Conservation (phyloP, 805 yeast genomes). For the Kuraishia floccosa region DNA sequence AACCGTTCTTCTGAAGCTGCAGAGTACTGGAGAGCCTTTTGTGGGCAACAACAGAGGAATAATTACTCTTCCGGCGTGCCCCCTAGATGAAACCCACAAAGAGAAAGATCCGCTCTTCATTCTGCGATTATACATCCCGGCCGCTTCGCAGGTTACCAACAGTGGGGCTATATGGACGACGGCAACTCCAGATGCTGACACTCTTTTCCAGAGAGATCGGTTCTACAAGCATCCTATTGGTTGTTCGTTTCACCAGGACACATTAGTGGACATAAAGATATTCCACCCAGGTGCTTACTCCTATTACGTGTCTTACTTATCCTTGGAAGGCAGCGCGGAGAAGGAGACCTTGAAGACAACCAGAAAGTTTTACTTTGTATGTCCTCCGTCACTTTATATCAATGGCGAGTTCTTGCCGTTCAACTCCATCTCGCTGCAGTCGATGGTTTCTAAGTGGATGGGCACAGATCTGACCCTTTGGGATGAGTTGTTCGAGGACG, state of each 20-base stretch:
- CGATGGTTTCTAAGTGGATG: slow-evolving; percentile 87
- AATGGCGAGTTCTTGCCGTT: slow-evolving; percentile 50
- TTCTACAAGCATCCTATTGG: slow-evolving; percentile 40
- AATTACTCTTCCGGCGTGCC: slow-evolving; percentile 35
- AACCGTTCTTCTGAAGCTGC: slow-evolving; percentile 33
- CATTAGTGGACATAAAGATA: slow-evolving; percentile 47
- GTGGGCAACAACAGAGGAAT: slow-evolving; percentile 30
- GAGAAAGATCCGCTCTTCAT: slow-evolving; percentile 27
- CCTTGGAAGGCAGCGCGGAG: slow-evolving; percentile 17
- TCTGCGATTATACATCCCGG: slow-evolving; percentile 55
- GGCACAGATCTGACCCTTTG: slow-evolving; percentile 54
- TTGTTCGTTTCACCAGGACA: slow-evolving; percentile 55
- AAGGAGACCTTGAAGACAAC: slow-evolving; percentile 30
- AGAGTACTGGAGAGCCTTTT: slow-evolving; percentile 35
- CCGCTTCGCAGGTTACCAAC: slow-evolving; percentile 64
- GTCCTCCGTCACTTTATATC: slow-evolving; percentile 62
- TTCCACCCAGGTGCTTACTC: slow-evolving; percentile 71
- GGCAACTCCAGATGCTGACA: slow-evolving; percentile 35
- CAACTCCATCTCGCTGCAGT: slow-evolving; percentile 71
- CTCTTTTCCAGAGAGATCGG: slow-evolving; percentile 41
- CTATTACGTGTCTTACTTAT: slow-evolving; percentile 53
- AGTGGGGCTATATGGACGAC: slow-evolving; percentile 69
- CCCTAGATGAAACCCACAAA: slow-evolving; percentile 18
- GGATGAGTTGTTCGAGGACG: slow-evolving; percentile 50
- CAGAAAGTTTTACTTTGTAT: slow-evolving; percentile 59